Evolutionary conservation across 805 yeast genomes (phyloP), one percentile per base, ranked within the genome.

Genomic region (Candida coleopterorum): DNA sequence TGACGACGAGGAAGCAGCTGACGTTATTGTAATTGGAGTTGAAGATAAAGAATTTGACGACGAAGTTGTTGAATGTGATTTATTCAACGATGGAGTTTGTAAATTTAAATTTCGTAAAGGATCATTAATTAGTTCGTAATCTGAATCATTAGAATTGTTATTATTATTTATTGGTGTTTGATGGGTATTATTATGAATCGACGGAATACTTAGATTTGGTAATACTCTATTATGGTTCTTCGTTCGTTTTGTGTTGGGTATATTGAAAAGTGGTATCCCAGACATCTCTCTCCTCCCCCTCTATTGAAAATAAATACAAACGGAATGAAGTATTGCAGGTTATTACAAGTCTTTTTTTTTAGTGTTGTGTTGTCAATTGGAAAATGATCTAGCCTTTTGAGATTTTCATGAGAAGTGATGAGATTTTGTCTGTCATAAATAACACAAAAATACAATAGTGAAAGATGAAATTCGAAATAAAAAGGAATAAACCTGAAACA

Each of bases 231-330:
- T 40, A 21, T 43, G n/a, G n/a, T n/a, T 47, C 37, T 48, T 46
- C 31, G 38, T 45, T 31, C 53, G 46, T 39, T 51, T 52, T 26
- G 54, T 47, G 29, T 55, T 56, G 39, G 68, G 68, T 27, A 62
- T 47, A 44, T 61, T 61, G 45, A 62, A 63, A 41, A 60, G 45
- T 12, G 64, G 65, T 16, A 40, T 25, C 2, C 41, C 44, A 27
- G 52, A 45, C 50, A 48, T 50, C 30, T 11, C 34, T 15, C 11
- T 10, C 18, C 4, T n/a, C n/a, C n/a, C n/a, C n/a, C n/a, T n/a
- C n/a, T n/a, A n/a, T n/a, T n/a, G n/a, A n/a, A n/a, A n/a, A n/a
- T n/a, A n/a, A n/a, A n/a, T n/a, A n/a, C n/a, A n/a, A n/a, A n/a
- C n/a, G n/a, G n/a, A n/a, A n/a, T n/a, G n/a, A n/a, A 29, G 20